phyloP scores from a whole-genome alignment of 73 alveolate species.

The Tetrahymena malaccensis region DNA sequence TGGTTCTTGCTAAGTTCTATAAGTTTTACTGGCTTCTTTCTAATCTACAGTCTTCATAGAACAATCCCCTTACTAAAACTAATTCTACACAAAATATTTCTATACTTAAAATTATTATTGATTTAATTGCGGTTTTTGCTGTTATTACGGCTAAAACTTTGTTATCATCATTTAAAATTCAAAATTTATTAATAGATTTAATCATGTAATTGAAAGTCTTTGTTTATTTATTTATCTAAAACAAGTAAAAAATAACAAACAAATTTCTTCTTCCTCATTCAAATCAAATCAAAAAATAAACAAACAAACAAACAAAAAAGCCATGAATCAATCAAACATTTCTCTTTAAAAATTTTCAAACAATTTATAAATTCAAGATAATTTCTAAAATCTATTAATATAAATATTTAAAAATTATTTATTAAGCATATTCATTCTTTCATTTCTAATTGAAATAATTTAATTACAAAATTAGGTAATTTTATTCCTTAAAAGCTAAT shows the following conservation, averaged over 20 bases:
- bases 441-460: background rate
- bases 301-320: background rate
- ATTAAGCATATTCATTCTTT: background rate
- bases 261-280: background rate
- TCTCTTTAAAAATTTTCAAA: background rate
- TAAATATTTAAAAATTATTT: too few relatives aligned
- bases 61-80: background rate
- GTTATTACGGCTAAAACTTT: background rate
- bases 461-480: too few relatives aligned
- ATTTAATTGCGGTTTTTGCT: background rate
- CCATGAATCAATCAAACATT: background rate
- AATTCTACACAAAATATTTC: background rate
- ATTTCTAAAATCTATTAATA: background rate
- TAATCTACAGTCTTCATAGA: background rate
- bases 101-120: background rate
- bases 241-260: background rate
- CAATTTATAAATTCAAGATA: background rate
- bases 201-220: background rate
- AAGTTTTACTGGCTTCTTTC: background rate
- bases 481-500: too few relatives aligned
- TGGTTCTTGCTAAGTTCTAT: background rate
- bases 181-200: background rate
- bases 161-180: background rate
- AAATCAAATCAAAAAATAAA: background rate
- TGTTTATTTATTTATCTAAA: background rate